phyloP scores from a whole-genome alignment of 2,329 filamentous ascomycete species.

The Botrytis tulipae region DNA sequence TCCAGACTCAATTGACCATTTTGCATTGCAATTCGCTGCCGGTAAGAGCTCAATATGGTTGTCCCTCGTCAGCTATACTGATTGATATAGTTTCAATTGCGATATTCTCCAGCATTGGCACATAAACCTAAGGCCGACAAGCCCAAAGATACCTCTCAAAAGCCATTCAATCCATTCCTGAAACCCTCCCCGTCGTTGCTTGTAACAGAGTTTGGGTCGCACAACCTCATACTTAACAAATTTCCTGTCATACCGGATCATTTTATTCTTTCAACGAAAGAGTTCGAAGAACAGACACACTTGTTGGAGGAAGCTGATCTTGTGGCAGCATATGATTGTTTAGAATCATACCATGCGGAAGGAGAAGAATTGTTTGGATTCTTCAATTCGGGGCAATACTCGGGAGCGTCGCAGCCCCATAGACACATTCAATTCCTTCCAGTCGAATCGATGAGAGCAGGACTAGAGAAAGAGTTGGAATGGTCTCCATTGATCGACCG shows the following conservation, averaged over 20 bases:
- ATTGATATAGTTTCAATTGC: slow-evolving; percentile 64
- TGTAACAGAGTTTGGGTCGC: slow-evolving; percentile 52
- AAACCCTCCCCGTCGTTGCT: slow-evolving; percentile 55
- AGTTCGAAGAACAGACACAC: slow-evolving; percentile 62
- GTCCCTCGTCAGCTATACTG: background rate
- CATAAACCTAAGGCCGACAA: slow-evolving; percentile 58
- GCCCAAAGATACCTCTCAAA: slow-evolving; percentile 31
- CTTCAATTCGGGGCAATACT: slow-evolving; percentile 63
- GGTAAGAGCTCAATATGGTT: slow-evolving; percentile 25
- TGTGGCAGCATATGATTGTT: slow-evolving; percentile 58
- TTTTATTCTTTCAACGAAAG: slow-evolving; percentile 68
- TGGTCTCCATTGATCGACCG: slow-evolving; percentile 53
- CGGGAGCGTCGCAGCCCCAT: slow-evolving; percentile 70
- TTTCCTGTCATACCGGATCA: slow-evolving; percentile 70
- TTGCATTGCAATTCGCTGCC: slow-evolving; percentile 33
- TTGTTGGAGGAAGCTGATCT: slow-evolving; percentile 61
- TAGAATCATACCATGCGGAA: slow-evolving; percentile 51
- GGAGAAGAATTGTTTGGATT: slow-evolving; percentile 40
- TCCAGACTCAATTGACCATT: slow-evolving; percentile 34
- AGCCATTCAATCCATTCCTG: slow-evolving; percentile 62
- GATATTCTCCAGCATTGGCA: slow-evolving; percentile 66
- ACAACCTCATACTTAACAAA: slow-evolving; percentile 71
- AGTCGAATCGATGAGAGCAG: slow-evolving; percentile 59
- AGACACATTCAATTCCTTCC: slow-evolving; percentile 71
- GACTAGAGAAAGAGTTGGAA: slow-evolving; percentile 34